These are phyloP conservation scores for Neofusicoccum sp. DNA, from an alignment of 2,329 filamentous ascomycete genomes.

Conservation along the genomic window DNA sequence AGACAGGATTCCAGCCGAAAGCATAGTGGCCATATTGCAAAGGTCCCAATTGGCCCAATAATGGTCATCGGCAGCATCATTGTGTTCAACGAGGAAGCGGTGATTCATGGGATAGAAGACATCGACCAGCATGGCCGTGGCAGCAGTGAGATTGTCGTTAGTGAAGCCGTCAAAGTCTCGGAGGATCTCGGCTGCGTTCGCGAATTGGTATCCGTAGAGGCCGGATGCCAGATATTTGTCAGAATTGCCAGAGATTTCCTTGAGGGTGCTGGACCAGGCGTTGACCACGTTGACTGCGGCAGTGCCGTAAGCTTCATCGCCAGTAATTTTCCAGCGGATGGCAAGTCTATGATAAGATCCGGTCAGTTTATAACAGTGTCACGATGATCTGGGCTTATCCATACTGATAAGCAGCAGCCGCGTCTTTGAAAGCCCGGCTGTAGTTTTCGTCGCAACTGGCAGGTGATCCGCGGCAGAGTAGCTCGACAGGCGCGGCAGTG, in stretches of 20 bases:
- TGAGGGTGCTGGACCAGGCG: conserved; percentile 39
- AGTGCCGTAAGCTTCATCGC: conserved; percentile 37
- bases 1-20: conserved; percentile 44
- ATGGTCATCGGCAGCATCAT: conserved; percentile 34
- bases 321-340: conserved; percentile 43
- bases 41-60: conserved; percentile 50
- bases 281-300: conserved; percentile 39
- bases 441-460: conserved; percentile 34
- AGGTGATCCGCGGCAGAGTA: conserved; percentile 37
- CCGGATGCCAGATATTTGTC: conserved; percentile 44
- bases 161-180: conserved; percentile 36
- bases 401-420: conserved; percentile 36
- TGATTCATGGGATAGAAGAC: conserved; percentile 43
- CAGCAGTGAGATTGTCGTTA: conserved; percentile 24
- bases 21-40: conserved; percentile 42
- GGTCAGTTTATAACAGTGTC: not conserved
- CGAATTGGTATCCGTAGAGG: conserved; percentile 48
- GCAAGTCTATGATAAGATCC: conserved; percentile 26
- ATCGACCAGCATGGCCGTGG: conserved; percentile 33
- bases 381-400: accelerated
- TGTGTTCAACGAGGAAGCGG: conserved; percentile 40
- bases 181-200: conserved; percentile 48
- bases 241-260: conserved; percentile 31
- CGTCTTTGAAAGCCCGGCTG: conserved; percentile 32
- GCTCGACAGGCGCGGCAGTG: conserved; percentile 27